Base-by-base conservation (phyloP, 176 grass and related monocot genomes). In the Carex parvula region DNA sequence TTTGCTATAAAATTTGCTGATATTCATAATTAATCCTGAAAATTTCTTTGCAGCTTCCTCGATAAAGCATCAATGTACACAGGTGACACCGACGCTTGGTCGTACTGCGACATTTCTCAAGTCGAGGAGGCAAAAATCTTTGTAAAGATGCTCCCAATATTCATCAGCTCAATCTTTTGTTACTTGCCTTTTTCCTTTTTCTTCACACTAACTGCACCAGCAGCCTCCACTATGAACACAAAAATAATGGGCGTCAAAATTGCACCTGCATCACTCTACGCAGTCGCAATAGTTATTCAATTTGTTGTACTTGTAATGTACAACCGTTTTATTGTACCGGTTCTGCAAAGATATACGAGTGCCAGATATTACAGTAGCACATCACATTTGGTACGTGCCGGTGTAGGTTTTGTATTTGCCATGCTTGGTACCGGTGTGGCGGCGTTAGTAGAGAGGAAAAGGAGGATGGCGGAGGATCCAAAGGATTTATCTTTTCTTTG, bases 281-380 rank as follows among this genome's bases (percentile, higher is more conserved):
- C 87, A 53, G 92, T 95, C 52, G 86, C 93, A 13, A 84, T 84
- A 82, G 35, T 89, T 80, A 83, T 95, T 73, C 91, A 92, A 77
- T 84, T 89, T 81, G 64, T 92, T 57, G 82, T 90, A 61, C 79
- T 87, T 13, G 77, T 89, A 77, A 63, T 67, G 77, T 92, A 95
- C 82, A 30, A 57, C 41, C n/a, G 26, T 4, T 9, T 85, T 22
- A 70, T 92, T 37, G 29, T 59, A n/a, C 84, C 72, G 3, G 22
- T 90, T 7, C 10, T 83, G 37, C 73, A 73, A 79, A 75, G 79
- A 81, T 32, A 85, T 35, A 90, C 90, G 44, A 85, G 90, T n/a
- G 56, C 70, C 22, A 60, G 18, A 7, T 60, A 82, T 1, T 74
- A 66, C 30, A 84, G 79, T 61, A 87, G 83, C 8, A 90, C 88